phyloP scores from a whole-genome alignment of 2,329 filamentous ascomycete species.

The Fusarium marasasianum region DNA sequence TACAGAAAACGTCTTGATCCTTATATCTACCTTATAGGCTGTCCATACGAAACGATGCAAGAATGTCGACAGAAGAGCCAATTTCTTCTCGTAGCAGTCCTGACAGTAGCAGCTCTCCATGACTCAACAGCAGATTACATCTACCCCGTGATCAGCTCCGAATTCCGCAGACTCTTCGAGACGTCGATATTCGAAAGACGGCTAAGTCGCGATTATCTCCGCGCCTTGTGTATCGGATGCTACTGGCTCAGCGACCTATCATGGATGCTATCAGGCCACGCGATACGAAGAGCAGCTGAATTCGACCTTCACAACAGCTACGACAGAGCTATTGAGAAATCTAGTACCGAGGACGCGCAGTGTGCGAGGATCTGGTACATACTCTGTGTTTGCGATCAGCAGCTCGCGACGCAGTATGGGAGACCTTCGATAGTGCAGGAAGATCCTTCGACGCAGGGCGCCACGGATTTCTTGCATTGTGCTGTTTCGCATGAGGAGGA shows the following conservation, averaged over 20 bases:
- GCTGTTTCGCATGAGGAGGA: constrained; percentile 62
- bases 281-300: constrained; percentile 58
- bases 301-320: constrained; percentile 54
- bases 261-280: constrained; percentile 67
- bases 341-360: constrained; percentile 52
- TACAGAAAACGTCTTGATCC: constrained; percentile 60
- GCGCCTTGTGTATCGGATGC: constrained; percentile 66
- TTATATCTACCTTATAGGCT: constrained; percentile 60
- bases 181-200: constrained; percentile 49
- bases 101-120: constrained; percentile 66
- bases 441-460: constrained; percentile 63
- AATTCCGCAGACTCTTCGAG: constrained; percentile 64
- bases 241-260: constrained; percentile 71
- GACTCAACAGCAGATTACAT: constrained; percentile 61
- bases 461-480: constrained; percentile 61
- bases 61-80: constrained; percentile 64
- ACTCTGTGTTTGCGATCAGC: constrained; percentile 68
- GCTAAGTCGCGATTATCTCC: constrained; percentile 59
- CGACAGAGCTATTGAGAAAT: constrained; percentile 47
- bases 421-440: constrained; percentile 66
- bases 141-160: constrained; percentile 61
- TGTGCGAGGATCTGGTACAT: constrained; percentile 68
- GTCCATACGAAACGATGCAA: constrained; percentile 57
- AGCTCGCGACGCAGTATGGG: constrained; percentile 69
- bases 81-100: constrained; percentile 63